Conservation (phyloP, 2,329 filamentous ascomycete species). For the Fusarium pseudocircinatum region DNA sequence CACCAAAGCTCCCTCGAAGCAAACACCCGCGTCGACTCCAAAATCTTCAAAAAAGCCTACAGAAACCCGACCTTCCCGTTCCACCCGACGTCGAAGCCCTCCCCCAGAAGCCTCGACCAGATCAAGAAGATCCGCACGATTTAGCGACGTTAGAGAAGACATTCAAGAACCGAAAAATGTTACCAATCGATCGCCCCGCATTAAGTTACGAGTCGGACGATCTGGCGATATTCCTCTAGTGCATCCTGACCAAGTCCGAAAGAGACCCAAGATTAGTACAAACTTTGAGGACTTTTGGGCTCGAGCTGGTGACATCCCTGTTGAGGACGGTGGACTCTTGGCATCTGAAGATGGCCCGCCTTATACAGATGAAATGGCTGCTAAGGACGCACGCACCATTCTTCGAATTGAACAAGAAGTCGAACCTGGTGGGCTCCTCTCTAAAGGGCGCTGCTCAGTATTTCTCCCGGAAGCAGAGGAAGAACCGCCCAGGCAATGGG, state of each 20-base stretch:
- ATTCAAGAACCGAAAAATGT: conserved; percentile 30
- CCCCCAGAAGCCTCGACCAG: conserved; percentile 56
- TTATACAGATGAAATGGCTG: conserved; percentile 70
- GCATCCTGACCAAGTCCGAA: conserved; percentile 66
- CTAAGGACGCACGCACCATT: conserved; percentile 75
- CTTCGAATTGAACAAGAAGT: conserved; percentile 76
- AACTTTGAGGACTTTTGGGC: conserved; percentile 68
- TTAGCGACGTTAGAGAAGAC: conserved; percentile 44
- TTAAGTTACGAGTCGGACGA: conserved; percentile 58
- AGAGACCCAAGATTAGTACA: conserved; percentile 62
- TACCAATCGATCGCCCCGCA: conserved; percentile 53
- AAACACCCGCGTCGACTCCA: conserved; percentile 40
- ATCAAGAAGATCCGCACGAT: conserved; percentile 55
- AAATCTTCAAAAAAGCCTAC: conserved; percentile 46
- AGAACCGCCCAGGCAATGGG: conserved; percentile 81
- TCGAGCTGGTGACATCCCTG: conserved; percentile 59
- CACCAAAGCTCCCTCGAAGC: conserved; percentile 39
- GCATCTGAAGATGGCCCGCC: conserved; percentile 64
- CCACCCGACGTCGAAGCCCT: conserved; percentile 52
- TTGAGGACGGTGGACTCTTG: conserved; percentile 68
- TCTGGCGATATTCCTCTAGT: conserved; percentile 62
- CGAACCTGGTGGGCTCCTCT: conserved; percentile 79
- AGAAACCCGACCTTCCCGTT: conserved; percentile 46
- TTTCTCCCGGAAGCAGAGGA: conserved; percentile 78
- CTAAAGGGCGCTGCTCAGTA: conserved; percentile 73